Evolutionary conservation across 169 alveolate genomes (phyloP).

Genomic region (Toxoplasma gondii): DNA sequence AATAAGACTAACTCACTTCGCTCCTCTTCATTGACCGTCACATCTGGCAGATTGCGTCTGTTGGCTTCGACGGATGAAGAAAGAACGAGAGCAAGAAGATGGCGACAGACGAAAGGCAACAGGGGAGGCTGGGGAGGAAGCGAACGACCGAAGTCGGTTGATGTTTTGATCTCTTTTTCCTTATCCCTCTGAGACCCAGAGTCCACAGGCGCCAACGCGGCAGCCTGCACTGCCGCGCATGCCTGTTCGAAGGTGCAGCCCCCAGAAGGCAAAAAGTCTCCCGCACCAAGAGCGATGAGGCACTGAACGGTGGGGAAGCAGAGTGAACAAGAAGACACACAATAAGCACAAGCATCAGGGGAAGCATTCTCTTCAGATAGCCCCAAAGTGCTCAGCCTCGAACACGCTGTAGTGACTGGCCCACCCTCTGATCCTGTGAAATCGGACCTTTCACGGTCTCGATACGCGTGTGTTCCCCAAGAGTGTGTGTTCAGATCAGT

Average conservation of each 20-base stretch:
- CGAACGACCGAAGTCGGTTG: neutral
- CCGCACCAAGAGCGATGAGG: slow-evolving; percentile 54
- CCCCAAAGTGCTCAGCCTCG: neutral
- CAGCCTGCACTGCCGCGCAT: slow-evolving; percentile 44
- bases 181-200: slow-evolving; percentile 11
- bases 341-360: too few relatives aligned
- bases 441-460: too few relatives aligned
- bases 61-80: slow-evolving; percentile 36
- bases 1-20: neutral
- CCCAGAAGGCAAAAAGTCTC: slow-evolving; percentile 22
- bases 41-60: slow-evolving; percentile 30
- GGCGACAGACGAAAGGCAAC: slow-evolving; percentile 53
- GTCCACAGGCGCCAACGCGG: slow-evolving; percentile 19
- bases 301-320: slow-evolving; percentile 44
- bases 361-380: neutral
- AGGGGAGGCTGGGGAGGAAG: slow-evolving; percentile 16
- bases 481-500: too few relatives aligned
- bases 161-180: neutral
- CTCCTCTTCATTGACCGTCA: slow-evolving; percentile 3
- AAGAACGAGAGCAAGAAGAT: neutral
- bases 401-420: too few relatives aligned
- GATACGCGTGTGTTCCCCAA: too few relatives aligned
- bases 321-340: neutral
- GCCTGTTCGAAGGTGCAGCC: slow-evolving; percentile 48
- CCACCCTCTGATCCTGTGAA: too few relatives aligned